These are phyloP conservation scores for Agrocybe pediades DNA, from an alignment of 768 basidiomycete genomes.

Conservation along the genomic window DNA sequence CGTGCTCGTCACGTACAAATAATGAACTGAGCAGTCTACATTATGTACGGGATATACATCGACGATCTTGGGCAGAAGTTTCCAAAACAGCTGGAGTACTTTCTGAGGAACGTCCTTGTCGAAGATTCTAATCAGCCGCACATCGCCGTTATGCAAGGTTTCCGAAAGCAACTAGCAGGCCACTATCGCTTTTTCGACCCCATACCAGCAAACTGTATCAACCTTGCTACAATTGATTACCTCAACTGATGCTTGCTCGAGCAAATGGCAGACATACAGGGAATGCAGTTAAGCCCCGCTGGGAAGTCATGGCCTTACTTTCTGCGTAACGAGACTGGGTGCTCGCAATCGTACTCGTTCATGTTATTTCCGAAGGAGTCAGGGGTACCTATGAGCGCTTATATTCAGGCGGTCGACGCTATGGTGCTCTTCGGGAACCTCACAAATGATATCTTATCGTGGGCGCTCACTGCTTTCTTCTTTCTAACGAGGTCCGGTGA, in stretches of 20 bases:
- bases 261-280: neutral
- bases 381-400: neutral
- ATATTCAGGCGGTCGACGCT: slow-evolving; percentile 6
- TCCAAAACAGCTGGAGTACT: neutral
- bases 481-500: neutral
- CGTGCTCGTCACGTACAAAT: neutral
- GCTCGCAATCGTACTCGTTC: slow-evolving; percentile 1
- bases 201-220: slow-evolving; percentile 3
- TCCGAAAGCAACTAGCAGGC: slow-evolving; percentile 1
- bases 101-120: neutral
- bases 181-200: slow-evolving; percentile 1
- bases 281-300: neutral
- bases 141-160: neutral
- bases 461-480: neutral
- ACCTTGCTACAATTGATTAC: neutral
- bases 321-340: slow-evolving; percentile 1
- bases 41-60: neutral
- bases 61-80: slow-evolving; percentile 2
- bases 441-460: slow-evolving; percentile 7
- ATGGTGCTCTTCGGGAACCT: neutral
- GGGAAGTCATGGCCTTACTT: slow-evolving; percentile 5
- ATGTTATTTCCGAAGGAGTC: slow-evolving; percentile 4
- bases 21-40: neutral
- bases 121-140: neutral
- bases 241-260: slow-evolving; percentile 3